phyloP scores from a whole-genome alignment of 2,329 filamentous ascomycete species.

The Clarireedia paspali region DNA sequence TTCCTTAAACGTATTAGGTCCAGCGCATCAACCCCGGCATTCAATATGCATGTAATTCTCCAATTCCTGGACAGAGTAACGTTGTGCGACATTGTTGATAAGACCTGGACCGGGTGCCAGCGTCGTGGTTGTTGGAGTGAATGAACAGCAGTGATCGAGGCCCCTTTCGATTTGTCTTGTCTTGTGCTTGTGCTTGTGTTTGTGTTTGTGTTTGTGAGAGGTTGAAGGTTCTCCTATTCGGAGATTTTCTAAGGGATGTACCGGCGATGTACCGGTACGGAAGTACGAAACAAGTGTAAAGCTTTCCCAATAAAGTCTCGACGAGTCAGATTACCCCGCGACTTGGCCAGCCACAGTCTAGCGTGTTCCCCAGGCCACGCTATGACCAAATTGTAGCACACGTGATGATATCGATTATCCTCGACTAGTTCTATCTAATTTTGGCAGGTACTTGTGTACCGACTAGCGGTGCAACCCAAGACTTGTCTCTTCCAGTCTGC shows the following conservation, averaged over 20 bases:
- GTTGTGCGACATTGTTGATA: slow-evolving; percentile 2
- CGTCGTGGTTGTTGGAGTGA: too few species aligned
- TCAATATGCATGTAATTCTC: slow-evolving; percentile 1
- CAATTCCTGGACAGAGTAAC: neutral
- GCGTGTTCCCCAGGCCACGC: too few species aligned
- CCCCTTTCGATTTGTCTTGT: neutral
- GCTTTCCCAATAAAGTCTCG: neutral
- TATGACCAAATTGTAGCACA: neutral
- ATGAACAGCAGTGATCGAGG: neutral
- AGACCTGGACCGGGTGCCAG: neutral
- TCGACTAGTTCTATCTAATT: too few species aligned
- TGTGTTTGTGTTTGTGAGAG: neutral
- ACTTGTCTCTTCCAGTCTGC: too few species aligned
- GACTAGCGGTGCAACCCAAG: too few species aligned
- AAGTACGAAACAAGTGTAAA: neutral
- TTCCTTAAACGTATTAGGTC: slow-evolving; percentile 5
- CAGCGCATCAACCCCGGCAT: neutral
- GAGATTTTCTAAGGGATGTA: neutral
- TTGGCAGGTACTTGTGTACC: too few species aligned
- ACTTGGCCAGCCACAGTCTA: neutral
- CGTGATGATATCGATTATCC: neutral
- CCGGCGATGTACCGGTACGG: too few species aligned
- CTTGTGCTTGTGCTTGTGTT: neutral
- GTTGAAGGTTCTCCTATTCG: neutral
- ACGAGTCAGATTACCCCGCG: slow-evolving; percentile 2